Evolutionary conservation across 2,329 filamentous ascomycete species (phyloP).

Genomic region (Zalaria obscura): DNA sequence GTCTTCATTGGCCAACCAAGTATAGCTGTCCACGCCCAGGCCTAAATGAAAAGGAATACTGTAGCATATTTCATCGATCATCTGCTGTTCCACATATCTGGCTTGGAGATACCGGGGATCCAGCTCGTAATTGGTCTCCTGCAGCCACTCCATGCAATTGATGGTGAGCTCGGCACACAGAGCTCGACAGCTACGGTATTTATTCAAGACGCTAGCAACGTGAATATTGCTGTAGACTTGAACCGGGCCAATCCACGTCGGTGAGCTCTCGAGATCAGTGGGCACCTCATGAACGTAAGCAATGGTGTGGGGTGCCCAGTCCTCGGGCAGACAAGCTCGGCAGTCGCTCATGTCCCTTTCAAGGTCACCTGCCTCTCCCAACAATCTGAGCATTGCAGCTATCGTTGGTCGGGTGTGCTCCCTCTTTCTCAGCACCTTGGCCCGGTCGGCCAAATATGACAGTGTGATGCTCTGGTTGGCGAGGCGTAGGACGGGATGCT

Average conservation of each 20-base stretch:
- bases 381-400: background rate
- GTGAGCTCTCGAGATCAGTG: background rate
- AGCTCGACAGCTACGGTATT: background rate
- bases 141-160: conserved; percentile 2
- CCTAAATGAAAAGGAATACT: conserved; percentile 3
- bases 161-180: background rate
- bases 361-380: conserved; percentile 2
- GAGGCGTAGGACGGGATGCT: background rate
- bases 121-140: background rate
- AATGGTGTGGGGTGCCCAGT: conserved; percentile 2
- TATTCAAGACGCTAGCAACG: conserved; percentile 2
- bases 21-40: background rate
- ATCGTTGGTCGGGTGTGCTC: background rate
- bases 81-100: conserved; percentile 1
- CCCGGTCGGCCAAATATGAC: background rate
- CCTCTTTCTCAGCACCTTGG: background rate
- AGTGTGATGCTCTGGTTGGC: conserved; percentile 3
- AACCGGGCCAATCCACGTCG: conserved; percentile 3
- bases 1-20: background rate
- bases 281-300: conserved; percentile 2
- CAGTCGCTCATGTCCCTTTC: conserved; percentile 3
- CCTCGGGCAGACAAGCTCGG: conserved; percentile 1
- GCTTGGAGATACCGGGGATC: conserved; percentile 4
- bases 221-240: conserved; percentile 1
- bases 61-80: conserved; percentile 5